A percentile compares a stretch with the other conserved stretches of the same genome.
phyloP scores from a whole-genome alignment of 371 early-diverging fungal species.

The Coemansia sp. region DNA sequence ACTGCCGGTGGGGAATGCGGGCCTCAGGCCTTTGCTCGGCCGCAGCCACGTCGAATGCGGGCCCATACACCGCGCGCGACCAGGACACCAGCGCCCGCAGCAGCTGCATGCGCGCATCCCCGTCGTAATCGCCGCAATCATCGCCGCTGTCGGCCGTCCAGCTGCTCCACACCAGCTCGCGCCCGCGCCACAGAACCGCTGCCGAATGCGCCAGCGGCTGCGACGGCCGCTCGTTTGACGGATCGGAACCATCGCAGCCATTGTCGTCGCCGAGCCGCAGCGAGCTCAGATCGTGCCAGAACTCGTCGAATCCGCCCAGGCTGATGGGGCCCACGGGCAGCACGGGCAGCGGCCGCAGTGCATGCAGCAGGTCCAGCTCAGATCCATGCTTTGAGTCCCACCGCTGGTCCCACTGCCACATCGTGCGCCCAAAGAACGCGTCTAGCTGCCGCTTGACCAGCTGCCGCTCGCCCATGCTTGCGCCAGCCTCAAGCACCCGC shows the following conservation, averaged over 20 bases:
- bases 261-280: background rate
- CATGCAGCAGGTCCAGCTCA: constrained; percentile 37
- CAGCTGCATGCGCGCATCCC: background rate
- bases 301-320: constrained; percentile 39
- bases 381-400: constrained; percentile 23
- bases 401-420: constrained; percentile 35
- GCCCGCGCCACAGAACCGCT: constrained; percentile 33
- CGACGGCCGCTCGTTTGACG: no score
- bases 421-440: constrained; percentile 35
- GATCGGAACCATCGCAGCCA: background rate
- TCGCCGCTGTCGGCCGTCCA: constrained; percentile 5
- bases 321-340: constrained; percentile 35
- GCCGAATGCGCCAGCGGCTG: constrained; percentile 13
- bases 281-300: constrained; percentile 32
- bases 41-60: constrained; percentile 13
- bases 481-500: constrained; percentile 4
- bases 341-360: constrained; percentile 29
- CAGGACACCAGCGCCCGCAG: constrained; percentile 36
- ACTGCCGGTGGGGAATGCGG: no score
- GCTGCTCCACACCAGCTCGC: constrained; percentile 37
- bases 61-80: constrained; percentile 39
- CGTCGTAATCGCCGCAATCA: background rate
- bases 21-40: no score
- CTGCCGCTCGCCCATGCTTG: background rate
- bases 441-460: constrained; percentile 36